Base-by-base conservation (phyloP, 441 rosid genomes). In the Brassica balearica region DNA sequence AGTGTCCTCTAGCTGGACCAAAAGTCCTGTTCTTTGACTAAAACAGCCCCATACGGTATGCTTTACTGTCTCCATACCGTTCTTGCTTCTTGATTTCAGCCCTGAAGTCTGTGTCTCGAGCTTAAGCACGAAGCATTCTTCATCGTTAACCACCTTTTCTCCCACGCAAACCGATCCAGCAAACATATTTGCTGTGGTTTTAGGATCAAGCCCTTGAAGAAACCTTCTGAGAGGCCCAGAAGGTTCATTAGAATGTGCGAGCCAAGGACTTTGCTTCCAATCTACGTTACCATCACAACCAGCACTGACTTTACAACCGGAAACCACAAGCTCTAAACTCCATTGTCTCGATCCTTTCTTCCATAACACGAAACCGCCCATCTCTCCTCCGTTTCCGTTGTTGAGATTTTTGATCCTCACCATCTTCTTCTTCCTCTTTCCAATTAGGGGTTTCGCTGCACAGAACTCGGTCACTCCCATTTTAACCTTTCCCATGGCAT, bases 181-280 rank as follows among this genome's bases (percentile, higher is more conserved):
- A 78, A 95, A 95, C 61, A 95, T 25, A 75, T 86, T 82, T 9
- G 99, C 89, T 1, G 96, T 91, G 3, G 92, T 81, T 70, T 83
- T 89, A n/a, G 97, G 99, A 85, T 95, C 99, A 73, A 92, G 89
- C 22, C 99, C 99, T 96, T 95, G 91, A 8, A 81, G 86, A 75
- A 91, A 88, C 5, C 96, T 96, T 77, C 99, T 78, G 4, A 95
- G 96, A 10, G 96, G 94, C 55, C 97, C 84, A 2, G 98, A 93
- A 0, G 99, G 97, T 63, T 97, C 97, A 72, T 93, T 82, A 15
- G 98, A 90, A 68, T 86, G 91, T 5, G 60, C 66, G 72, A 89
- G 96, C 94, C 97, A 92, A 9, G 97, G 97, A 4, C 93, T 95
- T 82, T 93, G 98, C 67, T 94, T 84, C 99, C 99, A 95, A 36